Evolutionary conservation across 306 rosid species (phyloP).

Genomic region (Phaseolus lunatus): DNA sequence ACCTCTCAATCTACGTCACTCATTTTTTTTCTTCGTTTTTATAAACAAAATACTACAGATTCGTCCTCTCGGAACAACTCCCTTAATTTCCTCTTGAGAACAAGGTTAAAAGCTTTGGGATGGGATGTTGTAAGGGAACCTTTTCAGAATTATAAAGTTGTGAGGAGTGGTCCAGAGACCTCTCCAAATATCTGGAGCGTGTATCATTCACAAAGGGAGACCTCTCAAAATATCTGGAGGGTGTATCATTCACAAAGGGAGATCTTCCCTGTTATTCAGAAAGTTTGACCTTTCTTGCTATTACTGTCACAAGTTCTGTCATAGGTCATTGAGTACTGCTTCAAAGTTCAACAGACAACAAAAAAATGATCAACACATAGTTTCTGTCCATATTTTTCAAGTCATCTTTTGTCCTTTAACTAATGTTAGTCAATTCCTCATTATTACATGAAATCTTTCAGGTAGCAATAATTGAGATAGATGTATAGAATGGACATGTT

Average conservation of each 20-base stretch:
- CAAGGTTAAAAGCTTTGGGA: neutral
- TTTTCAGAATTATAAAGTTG: neutral
- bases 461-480: conserved; percentile 21
- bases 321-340: neutral
- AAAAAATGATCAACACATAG: neutral
- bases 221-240: neutral
- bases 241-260: too few relatives aligned
- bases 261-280: too few relatives aligned
- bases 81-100: too few relatives aligned
- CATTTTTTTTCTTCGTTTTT: too few relatives aligned
- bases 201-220: too few relatives aligned
- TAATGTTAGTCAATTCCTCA: neutral
- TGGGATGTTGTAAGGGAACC: neutral
- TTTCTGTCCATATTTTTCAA: conserved; percentile 27
- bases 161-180: neutral
- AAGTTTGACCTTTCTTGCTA: neutral
- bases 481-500: neutral
- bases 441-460: conserved; percentile 5
- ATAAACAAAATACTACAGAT: too few relatives aligned
- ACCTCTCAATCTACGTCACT: too few relatives aligned
- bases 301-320: neutral
- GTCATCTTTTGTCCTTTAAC: neutral
- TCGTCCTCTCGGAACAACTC: too few relatives aligned
- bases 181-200: neutral
- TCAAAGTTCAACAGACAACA: neutral